Evolutionary conservation across 306 rosid genomes (phyloP).

Genomic region (Nissolia schottii): DNA sequence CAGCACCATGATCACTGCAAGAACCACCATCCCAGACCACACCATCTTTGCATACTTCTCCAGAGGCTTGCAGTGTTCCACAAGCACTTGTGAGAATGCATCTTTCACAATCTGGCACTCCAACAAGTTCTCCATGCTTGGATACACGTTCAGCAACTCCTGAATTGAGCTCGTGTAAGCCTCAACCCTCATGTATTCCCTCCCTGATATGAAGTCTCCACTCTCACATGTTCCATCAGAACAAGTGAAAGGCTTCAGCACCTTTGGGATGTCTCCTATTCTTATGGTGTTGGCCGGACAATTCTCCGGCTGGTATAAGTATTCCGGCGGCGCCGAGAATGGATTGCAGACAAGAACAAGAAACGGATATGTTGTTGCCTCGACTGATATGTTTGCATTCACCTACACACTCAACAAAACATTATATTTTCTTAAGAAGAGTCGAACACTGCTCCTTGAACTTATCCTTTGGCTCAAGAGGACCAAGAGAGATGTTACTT

Average conservation of each 20-base stretch:
- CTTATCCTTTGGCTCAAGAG: no score
- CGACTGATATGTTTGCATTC: slow-evolving; percentile 47
- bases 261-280: slow-evolving; percentile 80
- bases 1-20: slow-evolving; percentile 49
- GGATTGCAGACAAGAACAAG: slow-evolving; percentile 63
- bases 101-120: slow-evolving; percentile 65
- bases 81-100: slow-evolving; percentile 60
- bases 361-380: slow-evolving; percentile 29
- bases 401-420: slow-evolving; percentile 42
- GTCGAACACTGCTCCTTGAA: no score
- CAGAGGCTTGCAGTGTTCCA: slow-evolving; percentile 66
- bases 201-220: slow-evolving; percentile 28
- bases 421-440: no score
- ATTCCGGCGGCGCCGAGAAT: slow-evolving; percentile 74
- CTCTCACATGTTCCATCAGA: slow-evolving; percentile 39
- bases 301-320: slow-evolving; percentile 60
- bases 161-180: slow-evolving; percentile 64
- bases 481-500: no score
- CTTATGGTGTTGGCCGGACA: slow-evolving; percentile 53
- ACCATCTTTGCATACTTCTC: slow-evolving; percentile 44
- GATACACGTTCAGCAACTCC: slow-evolving; percentile 54
- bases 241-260: slow-evolving; percentile 44
- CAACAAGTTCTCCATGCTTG: slow-evolving; percentile 62
- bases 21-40: slow-evolving; percentile 47
- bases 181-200: slow-evolving; percentile 43